Conservation (phyloP, 2,329 filamentous ascomycete genomes). For the Fusarium haematococcum region DNA sequence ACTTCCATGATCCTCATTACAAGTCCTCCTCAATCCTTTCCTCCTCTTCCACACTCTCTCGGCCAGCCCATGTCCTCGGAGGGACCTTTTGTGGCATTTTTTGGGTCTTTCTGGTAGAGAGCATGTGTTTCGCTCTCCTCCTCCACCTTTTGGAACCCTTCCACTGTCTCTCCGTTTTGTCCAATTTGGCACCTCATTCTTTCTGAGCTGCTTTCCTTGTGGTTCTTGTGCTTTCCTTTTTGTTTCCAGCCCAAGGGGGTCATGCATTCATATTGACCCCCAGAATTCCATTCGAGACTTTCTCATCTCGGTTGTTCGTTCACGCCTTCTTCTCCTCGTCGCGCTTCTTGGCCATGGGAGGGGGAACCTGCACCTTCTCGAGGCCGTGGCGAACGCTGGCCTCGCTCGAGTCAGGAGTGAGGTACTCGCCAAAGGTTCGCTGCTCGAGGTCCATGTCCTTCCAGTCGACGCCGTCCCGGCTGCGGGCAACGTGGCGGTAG, state of each 20-base stretch:
- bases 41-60: constrained; percentile 1
- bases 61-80: constrained; percentile 23
- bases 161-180: constrained; percentile 24
- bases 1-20: constrained; percentile 19
- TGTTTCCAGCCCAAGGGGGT: neutral
- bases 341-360: constrained; percentile 12
- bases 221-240: constrained; percentile 5
- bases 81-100: constrained; percentile 19
- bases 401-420: constrained; percentile 45
- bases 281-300: neutral
- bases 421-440: constrained; percentile 54
- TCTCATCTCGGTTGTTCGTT: constrained; percentile 7
- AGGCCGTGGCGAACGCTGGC: constrained; percentile 44
- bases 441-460: constrained; percentile 55
- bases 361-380: constrained; percentile 38
- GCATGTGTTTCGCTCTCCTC: constrained; percentile 39
- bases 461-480: constrained; percentile 45
- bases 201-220: constrained; percentile 3
- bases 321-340: constrained; percentile 37
- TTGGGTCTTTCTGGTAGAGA: constrained; percentile 26
- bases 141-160: constrained; percentile 35
- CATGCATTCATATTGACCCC: neutral
- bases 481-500: constrained; percentile 45
- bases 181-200: constrained; percentile 17
- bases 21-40: constrained; percentile 5